Conservation (phyloP, 2,329 filamentous ascomycete genomes). For the Sarocladium oryzae region DNA sequence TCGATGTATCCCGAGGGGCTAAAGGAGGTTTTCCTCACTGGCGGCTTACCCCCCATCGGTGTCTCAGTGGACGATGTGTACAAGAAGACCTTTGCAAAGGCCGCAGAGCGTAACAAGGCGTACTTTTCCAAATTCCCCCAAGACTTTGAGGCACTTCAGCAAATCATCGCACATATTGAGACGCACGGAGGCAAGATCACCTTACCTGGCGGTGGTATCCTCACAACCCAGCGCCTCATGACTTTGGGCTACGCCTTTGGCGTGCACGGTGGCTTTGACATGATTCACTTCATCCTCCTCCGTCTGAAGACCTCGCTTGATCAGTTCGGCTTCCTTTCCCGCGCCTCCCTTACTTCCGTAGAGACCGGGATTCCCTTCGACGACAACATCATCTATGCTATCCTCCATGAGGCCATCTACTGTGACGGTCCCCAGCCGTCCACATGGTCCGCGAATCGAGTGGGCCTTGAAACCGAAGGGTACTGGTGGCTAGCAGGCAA, state of each 20-base stretch:
- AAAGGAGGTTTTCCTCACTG: constrained; percentile 76
- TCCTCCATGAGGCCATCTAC: constrained; percentile 86
- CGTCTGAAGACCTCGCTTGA: constrained; percentile 66
- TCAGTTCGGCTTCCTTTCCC: constrained; percentile 68
- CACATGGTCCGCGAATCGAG: constrained; percentile 67
- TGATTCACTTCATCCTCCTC: constrained; percentile 67
- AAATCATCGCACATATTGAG: constrained; percentile 59
- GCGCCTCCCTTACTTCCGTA: constrained; percentile 60
- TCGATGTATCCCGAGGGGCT: constrained; percentile 73
- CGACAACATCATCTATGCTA: constrained; percentile 71
- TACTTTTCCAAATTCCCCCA: constrained; percentile 86
- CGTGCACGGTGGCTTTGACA: constrained; percentile 68
- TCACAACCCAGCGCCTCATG: constrained; percentile 70
- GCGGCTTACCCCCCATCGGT: constrained; percentile 74
- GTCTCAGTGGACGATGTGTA: constrained; percentile 71
- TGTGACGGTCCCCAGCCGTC: constrained; percentile 61
- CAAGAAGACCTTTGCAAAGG: constrained; percentile 60
- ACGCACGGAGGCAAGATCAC: constrained; percentile 47
- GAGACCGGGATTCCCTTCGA: constrained; percentile 67
- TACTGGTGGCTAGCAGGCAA: constrained; percentile 45
- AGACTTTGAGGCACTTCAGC: constrained; percentile 62
- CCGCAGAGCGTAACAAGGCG: constrained; percentile 63
- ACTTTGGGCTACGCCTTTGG: constrained; percentile 76
- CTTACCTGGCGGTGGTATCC: constrained; percentile 63
- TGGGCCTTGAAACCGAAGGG: constrained; percentile 42